Percentiles rank a stretch among this genome's conserved stretches.
phyloP scores from a whole-genome alignment of 148 eudicot genomes.

The Camellia lanceoleosa region DNA sequence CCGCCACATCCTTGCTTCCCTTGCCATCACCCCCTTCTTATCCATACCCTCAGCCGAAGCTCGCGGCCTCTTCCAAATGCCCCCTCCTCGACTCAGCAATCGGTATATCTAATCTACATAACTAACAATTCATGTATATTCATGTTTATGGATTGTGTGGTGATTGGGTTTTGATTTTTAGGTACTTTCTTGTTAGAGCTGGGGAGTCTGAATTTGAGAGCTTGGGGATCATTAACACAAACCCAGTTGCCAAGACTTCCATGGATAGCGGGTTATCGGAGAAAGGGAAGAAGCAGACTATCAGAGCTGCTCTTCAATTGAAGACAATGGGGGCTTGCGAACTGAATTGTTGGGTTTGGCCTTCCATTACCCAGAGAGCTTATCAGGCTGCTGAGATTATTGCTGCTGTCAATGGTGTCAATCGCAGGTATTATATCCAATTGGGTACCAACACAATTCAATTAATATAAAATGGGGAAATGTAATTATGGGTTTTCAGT shows the following conservation, averaged over 20 bases:
- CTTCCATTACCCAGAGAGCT: constrained; percentile 96
- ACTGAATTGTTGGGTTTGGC: constrained; percentile 95
- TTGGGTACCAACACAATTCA: background rate
- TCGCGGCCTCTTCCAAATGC: constrained; percentile 98
- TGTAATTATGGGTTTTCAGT: background rate
- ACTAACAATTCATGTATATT: background rate
- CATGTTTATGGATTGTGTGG: background rate
- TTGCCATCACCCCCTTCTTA: constrained; percentile 47
- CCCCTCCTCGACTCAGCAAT: constrained; percentile 76
- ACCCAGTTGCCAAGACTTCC: constrained; percentile 93
- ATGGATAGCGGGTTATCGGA: constrained; percentile 80
- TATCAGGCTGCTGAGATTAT: constrained; percentile 96
- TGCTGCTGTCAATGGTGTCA: constrained; percentile 64
- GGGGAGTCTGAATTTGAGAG: constrained; percentile 92
- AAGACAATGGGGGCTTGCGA: constrained; percentile 78
- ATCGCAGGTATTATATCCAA: constrained; percentile 49
- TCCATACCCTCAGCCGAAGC: constrained; percentile 44
- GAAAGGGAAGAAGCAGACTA: constrained; percentile 67
- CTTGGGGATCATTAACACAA: constrained; percentile 82
- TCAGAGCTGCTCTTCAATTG: constrained; percentile 66
- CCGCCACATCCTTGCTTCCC: constrained; percentile 55
- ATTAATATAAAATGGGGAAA: background rate
- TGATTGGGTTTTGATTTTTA: constrained; percentile 22
- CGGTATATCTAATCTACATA: constrained; percentile 37
- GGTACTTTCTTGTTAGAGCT: constrained; percentile 95